phyloP scores from a whole-genome alignment of 2,329 filamentous ascomycete genomes.

The Fusarium coffeatum region DNA sequence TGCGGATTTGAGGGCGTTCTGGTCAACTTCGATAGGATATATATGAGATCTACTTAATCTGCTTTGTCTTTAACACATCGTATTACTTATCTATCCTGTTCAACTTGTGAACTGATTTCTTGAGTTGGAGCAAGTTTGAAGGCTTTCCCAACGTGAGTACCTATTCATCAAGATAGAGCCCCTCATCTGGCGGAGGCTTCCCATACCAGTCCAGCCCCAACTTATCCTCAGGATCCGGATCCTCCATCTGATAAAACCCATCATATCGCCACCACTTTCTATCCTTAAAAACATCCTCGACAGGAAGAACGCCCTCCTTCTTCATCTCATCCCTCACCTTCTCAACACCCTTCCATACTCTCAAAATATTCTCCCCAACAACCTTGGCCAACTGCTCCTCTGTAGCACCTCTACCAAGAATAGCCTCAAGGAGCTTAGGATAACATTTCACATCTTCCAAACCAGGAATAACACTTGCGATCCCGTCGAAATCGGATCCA shows the following conservation, averaged over 20 bases:
- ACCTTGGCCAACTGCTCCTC: constrained; percentile 2
- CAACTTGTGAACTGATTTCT: no score
- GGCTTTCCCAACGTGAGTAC: no score
- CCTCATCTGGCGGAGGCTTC: not conserved
- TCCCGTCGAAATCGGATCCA: constrained; percentile 1
- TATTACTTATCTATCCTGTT: no score
- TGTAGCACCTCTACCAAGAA: constrained; percentile 3
- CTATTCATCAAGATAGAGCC: not conserved
- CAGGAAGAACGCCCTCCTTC: not conserved
- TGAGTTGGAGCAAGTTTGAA: no score
- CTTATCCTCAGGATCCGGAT: constrained; percentile 15
- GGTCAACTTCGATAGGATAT: no score
- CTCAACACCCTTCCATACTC: constrained; percentile 1
- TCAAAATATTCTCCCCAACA: not conserved
- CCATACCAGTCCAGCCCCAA: constrained; percentile 14
- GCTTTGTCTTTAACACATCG: no score
- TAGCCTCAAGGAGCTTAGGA: not conserved
- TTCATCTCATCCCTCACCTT: not conserved
- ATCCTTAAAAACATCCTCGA: constrained; percentile 7
- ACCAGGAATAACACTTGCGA: not conserved
- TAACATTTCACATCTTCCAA: constrained; percentile 2
- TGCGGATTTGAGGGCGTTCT: no score
- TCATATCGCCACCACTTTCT: constrained; percentile 21
- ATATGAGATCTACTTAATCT: no score
- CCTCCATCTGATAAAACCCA: constrained; percentile 22